These are phyloP conservation scores for Sphagnum fallax DNA, from an alignment of 228 moss, liverwort and hornwort genomes.

Conservation along the genomic window DNA sequence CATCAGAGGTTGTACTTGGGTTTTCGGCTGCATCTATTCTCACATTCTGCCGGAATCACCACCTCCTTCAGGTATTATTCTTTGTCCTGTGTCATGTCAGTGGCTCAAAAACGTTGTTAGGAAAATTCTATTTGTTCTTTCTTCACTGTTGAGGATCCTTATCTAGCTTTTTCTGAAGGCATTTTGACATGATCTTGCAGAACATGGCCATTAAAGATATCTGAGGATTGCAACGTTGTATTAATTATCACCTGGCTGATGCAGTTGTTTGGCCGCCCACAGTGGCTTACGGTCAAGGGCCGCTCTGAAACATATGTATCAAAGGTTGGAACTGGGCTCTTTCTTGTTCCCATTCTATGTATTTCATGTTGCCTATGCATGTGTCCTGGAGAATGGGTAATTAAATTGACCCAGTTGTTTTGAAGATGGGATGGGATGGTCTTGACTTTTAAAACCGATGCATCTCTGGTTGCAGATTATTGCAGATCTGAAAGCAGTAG, in stretches of 20 bases:
- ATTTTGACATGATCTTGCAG: too few species aligned
- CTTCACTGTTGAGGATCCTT: too few species aligned
- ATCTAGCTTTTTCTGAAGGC: too few species aligned
- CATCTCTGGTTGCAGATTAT: constrained; percentile 33
- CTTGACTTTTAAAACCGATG: too few species aligned
- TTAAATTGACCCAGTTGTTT: too few species aligned
- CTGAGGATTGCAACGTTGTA: too few species aligned
- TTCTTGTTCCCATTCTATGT: not conserved
- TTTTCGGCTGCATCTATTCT: constrained; percentile 79
- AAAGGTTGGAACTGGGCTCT: constrained; percentile 36
- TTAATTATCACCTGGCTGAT: constrained; percentile 1
- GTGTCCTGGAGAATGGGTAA: too few species aligned
- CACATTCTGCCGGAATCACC: constrained; percentile 90
- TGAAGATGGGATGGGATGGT: too few species aligned
- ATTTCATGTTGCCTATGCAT: too few species aligned
- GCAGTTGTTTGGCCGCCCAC: constrained; percentile 88
- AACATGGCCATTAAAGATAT: too few species aligned
- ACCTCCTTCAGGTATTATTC: constrained; percentile 65
- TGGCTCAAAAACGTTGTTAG: too few species aligned
- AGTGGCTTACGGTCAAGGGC: constrained; percentile 88
- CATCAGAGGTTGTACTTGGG: constrained; percentile 46
- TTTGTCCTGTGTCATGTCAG: not conserved
- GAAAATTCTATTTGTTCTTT: not conserved
- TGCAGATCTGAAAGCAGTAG: constrained; percentile 36
- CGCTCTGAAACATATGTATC: constrained; percentile 70